Base-by-base conservation (phyloP, 169 alveolate genomes). In the Plasmodium gaboni region DNA sequence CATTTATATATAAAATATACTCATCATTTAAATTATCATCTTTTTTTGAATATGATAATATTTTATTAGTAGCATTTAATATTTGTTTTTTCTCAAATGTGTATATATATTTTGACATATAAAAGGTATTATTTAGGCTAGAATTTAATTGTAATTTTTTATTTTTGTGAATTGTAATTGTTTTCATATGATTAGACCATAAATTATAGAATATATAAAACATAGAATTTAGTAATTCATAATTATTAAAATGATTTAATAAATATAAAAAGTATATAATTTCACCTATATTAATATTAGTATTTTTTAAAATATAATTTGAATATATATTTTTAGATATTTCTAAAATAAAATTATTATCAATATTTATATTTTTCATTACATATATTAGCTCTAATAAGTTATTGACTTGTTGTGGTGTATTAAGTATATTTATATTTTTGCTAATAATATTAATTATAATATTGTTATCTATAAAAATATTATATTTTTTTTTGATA, bases 201-300 rank as follows among this genome's bases (percentile, higher is more conserved):
- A 59, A 70, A 19, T 15, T 46, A 26, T 12, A 69, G 65, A 69
- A 70, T 12, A 13, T 15, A 50, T 57, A 51, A 65, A 86, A 86
- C 83, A 60, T 86, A 53, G 5, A 5, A 64, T 70, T 59, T 61
- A 86, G 61, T 10, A 44, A 6, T 24, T 42, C 71, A 9, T 44
- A 17, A 12, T 86, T 70, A 38, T 86, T 48, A 46, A 70, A 59
- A 32, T 24, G 57, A 50, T 38, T 15, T 48, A 70, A 65, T 71
- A 86, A 24, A 73, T 70, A 86, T 38, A 86, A 28, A 42, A 69
- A 65, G 61, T 86, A 86, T 19, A 71, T 10, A 2, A 86, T 67
- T 64, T 70, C 22, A 53, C 71, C 61, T 86, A 86, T 48, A 60
- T 71, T 28, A 5, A 86, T 10, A 24, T 12, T 28, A 22, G 60